Conservation (phyloP, 2,329 filamentous ascomycete genomes). For the Botryosphaeria dothidea region DNA sequence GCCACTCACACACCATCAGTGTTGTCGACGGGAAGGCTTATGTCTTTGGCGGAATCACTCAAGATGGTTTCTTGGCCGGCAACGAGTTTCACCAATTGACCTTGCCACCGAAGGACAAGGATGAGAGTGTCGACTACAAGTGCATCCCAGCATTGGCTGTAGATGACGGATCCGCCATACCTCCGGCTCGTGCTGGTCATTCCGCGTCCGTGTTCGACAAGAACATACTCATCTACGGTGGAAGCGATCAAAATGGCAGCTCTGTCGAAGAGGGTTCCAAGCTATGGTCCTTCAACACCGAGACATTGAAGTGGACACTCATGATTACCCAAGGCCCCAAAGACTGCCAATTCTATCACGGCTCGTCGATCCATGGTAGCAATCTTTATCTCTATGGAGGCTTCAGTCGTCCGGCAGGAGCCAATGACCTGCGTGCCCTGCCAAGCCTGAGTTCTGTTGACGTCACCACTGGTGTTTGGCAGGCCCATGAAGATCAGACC, state of each 20-base stretch:
- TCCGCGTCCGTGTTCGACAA: constrained; percentile 42
- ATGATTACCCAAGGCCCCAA: constrained; percentile 22
- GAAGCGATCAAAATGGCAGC: constrained; percentile 32
- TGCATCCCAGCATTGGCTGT: constrained; percentile 43
- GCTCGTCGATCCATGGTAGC: constrained; percentile 25
- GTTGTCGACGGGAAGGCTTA: constrained; percentile 45
- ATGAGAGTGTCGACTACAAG: constrained; percentile 41
- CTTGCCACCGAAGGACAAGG: constrained; percentile 28
- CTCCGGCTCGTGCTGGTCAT: constrained; percentile 38
- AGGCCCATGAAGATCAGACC: constrained; percentile 26
- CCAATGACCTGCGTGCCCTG: constrained; percentile 17
- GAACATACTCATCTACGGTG: constrained; percentile 43
- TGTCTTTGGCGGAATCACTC: constrained; percentile 45
- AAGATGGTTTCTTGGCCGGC: constrained; percentile 37
- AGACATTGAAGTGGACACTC: constrained; percentile 30
- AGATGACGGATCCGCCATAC: constrained; percentile 32
- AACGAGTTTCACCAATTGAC: constrained; percentile 46
- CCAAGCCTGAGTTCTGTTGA: constrained; percentile 16
- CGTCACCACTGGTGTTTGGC: constrained; percentile 30
- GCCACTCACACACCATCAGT: constrained; percentile 43
- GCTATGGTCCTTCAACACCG: constrained; percentile 45
- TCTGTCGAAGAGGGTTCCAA: constrained; percentile 35
- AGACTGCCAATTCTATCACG: constrained; percentile 21
- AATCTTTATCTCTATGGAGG: constrained; percentile 32
- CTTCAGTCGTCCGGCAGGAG: constrained; percentile 24